phyloP scores from a whole-genome alignment of 1,139 yeast genomes.

The Sugiyamaella castrensis region DNA sequence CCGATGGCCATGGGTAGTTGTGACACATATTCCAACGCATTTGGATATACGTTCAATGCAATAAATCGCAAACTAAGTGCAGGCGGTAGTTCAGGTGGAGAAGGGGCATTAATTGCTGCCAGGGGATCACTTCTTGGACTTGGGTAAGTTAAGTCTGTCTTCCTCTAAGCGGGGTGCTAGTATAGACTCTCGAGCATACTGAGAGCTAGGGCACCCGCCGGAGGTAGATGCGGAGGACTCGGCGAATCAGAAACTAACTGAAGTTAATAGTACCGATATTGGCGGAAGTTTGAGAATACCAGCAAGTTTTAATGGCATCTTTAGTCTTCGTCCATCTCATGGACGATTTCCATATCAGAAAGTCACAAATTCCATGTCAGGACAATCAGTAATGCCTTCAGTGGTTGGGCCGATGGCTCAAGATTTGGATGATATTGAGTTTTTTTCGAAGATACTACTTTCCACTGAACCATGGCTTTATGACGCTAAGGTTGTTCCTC shows the following conservation, averaged over 20 bases:
- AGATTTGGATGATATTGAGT: constrained; percentile 57
- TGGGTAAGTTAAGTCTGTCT: constrained; percentile 38
- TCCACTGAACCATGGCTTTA: constrained; percentile 55
- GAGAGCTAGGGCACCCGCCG: no score
- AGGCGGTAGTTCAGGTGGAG: constrained; percentile 66
- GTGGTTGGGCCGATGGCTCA: constrained; percentile 51
- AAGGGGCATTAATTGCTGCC: constrained; percentile 52
- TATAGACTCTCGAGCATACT: no score
- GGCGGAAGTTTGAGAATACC: constrained; percentile 64
- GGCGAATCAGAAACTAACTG: not conserved
- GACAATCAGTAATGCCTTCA: constrained; percentile 34
- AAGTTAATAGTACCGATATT: constrained; percentile 44
- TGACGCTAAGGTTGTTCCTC: constrained; percentile 41
- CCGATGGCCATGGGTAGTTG: constrained; percentile 57
- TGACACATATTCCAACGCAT: constrained; percentile 47
- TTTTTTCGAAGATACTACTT: constrained; percentile 51
- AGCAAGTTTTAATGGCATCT: constrained; percentile 52
- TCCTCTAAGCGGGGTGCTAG: not conserved
- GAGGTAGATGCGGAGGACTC: no score
- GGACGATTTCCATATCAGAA: constrained; percentile 43
- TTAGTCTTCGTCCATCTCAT: constrained; percentile 52
- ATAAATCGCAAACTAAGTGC: constrained; percentile 44
- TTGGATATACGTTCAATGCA: constrained; percentile 51
- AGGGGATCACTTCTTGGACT: constrained; percentile 51
- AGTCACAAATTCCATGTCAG: constrained; percentile 8